A percentile compares a stretch with the other conserved stretches of the same genome.
phyloP scores from a whole-genome alignment of 441 rosid species.

The Aquilaria agallochum region DNA sequence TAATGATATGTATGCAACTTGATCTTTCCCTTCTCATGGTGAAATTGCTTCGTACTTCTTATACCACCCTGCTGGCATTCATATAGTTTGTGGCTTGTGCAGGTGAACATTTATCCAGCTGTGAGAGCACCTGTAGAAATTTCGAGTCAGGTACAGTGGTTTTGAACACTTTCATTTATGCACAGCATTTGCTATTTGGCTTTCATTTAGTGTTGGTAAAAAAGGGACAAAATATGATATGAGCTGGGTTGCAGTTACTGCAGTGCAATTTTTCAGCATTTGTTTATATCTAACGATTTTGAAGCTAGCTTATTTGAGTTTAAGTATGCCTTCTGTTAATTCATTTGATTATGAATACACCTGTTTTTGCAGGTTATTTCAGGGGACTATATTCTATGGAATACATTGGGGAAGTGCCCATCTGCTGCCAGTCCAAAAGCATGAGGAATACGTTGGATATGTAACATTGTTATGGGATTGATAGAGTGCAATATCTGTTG shows the following conservation, averaged over 20 bases:
- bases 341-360: background rate
- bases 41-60: background rate
- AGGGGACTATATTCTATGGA: conserved; percentile 94
- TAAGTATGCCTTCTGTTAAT: too few species aligned
- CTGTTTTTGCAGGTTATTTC: conserved; percentile 57
- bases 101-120: conserved; percentile 89
- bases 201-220: background rate
- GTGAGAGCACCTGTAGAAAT: conserved; percentile 81
- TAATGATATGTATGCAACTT: background rate
- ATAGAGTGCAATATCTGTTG: too few species aligned
- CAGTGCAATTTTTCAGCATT: too few species aligned
- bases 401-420: conserved; percentile 92
- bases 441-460: conserved; percentile 2
- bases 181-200: background rate
- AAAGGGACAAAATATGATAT: background rate
- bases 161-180: conserved; percentile 3
- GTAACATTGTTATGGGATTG: background rate
- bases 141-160: conserved; percentile 63
- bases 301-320: too few species aligned
- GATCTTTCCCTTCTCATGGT: background rate
- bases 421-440: conserved; percentile 49
- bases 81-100: conserved; percentile 14
- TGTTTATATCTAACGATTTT: too few species aligned
- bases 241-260: too few species aligned
- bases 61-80: conserved; percentile 7